Base-by-base conservation (phyloP, 805 yeast genomes). In the Kodamaea restingae region DNA sequence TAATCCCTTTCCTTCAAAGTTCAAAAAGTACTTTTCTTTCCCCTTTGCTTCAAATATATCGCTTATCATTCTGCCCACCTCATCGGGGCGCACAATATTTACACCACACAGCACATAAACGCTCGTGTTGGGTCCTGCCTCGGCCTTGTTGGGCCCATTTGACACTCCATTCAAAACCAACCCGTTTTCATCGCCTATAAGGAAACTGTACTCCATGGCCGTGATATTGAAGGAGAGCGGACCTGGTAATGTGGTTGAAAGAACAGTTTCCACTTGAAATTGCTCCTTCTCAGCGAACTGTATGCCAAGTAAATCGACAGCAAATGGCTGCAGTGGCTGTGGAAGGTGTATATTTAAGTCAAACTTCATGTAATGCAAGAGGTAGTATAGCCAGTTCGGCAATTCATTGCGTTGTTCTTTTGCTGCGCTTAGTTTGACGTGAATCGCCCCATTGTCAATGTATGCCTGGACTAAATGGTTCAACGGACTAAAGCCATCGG, bases 381-480 rank as follows among this genome's bases (percentile, higher is more conserved):
- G 28, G 21, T 52, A 44, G 32, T 40, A 43, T 25, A 60, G 40
- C 67, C 67, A 62, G 9, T 38, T 30, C 1, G 64, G 65, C 17
- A 61, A 37, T 7, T 37, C 29, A 2, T 36, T 32, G 17, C 32
- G 33, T 24, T 48, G 47, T 2, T 20, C 7, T n/a, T 46, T 27
- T 9, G 52, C 40, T 1, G 57, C 59, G n/a, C 49, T 46, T 4
- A 58, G 21, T 27, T 39, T 38, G 4, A 53, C 36, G 11, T 41
- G 42, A 7, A 58, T 39, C 7, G 53, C 40, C 10, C 46, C 41
- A 7, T 49, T 45, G 8, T 54, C 43, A 15, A 58, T 38, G 17
- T 49, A 43, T 20, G 45, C 37, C 21, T 54, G 50, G 4, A 55
- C 32, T 11, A 60, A 38, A 17, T 35, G 33, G 36, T 58, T 60